phyloP scores from a whole-genome alignment of 2,329 filamentous ascomycete species.

The Neurospora sp. region DNA sequence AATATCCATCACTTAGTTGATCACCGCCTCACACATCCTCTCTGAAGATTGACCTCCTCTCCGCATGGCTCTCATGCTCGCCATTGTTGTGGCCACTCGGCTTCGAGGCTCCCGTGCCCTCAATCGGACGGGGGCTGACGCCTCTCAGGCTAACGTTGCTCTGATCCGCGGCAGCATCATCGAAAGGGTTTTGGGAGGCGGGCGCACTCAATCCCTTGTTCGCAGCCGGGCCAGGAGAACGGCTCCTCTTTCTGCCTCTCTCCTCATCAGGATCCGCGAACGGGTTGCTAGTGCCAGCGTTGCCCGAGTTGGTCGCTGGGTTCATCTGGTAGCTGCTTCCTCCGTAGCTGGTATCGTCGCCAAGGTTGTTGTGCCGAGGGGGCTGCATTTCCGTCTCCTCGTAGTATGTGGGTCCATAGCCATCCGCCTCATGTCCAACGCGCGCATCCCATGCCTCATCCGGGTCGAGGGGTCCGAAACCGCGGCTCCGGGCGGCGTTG shows the following conservation, averaged over 20 bases:
- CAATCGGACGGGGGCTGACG: constrained; percentile 67
- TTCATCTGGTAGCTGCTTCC: constrained; percentile 40
- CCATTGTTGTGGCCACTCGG: constrained; percentile 23
- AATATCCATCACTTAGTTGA: neutral
- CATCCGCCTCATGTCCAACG: constrained; percentile 60
- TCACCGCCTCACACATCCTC: constrained; percentile 48
- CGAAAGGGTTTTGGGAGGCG: constrained; percentile 53
- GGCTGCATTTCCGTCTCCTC: constrained; percentile 65
- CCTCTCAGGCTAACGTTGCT: constrained; percentile 55
- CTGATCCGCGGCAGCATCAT: constrained; percentile 46
- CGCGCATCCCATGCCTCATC: constrained; percentile 81
- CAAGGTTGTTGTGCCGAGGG: constrained; percentile 20
- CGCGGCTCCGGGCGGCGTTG: constrained; percentile 39
- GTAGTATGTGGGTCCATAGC: constrained; percentile 54
- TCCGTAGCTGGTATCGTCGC: constrained; percentile 25
- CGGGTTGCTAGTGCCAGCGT: constrained; percentile 17
- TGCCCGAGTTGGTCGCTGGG: constrained; percentile 24
- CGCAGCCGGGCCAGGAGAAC: constrained; percentile 32
- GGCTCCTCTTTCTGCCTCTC: constrained; percentile 34
- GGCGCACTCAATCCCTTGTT: constrained; percentile 18
- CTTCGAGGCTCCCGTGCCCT: constrained; percentile 27
- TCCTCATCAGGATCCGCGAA: constrained; percentile 21
- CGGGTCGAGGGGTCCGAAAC: constrained; percentile 62
- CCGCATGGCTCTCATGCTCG: constrained; percentile 45
- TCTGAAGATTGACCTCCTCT: constrained; percentile 59